Conservation (phyloP, 495 filamentous ascomycete genomes). For the Neurospora intermedia region DNA sequence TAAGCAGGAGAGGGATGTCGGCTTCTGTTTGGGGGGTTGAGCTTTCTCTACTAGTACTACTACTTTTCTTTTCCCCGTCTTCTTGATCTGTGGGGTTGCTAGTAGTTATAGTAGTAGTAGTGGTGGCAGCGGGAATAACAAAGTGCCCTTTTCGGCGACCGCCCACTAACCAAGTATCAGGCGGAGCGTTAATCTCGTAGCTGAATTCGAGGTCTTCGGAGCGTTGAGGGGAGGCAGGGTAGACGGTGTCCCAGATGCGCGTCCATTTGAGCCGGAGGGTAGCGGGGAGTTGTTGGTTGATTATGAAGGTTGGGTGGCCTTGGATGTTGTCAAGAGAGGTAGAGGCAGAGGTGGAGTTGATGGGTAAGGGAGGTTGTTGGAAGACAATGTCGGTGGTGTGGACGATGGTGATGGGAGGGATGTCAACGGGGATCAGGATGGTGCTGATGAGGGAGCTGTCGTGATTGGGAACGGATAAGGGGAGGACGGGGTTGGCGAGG, state of each 20-base stretch:
- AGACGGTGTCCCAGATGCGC: slow-evolving; percentile 56
- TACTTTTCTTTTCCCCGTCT: not conserved
- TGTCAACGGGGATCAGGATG: slow-evolving; percentile 66
- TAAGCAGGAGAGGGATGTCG: slow-evolving; percentile 53
- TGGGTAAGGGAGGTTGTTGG: slow-evolving; percentile 21
- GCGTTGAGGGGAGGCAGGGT: slow-evolving; percentile 20
- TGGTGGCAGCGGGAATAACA: slow-evolving; percentile 32
- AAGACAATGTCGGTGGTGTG: slow-evolving; percentile 70
- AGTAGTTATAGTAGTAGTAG: not conserved
- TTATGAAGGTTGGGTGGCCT: slow-evolving; percentile 35
- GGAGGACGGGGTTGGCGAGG: slow-evolving; percentile 22
- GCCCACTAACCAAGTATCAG: slow-evolving; percentile 75
- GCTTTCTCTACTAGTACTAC: slow-evolving; percentile 21
- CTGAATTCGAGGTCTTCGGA: slow-evolving; percentile 59
- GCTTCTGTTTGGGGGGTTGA: slow-evolving; percentile 32
- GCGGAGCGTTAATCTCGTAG: slow-evolving; percentile 68
- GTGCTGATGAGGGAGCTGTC: slow-evolving; percentile 22
- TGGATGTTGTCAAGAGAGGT: slow-evolving; percentile 10
- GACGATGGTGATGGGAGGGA: slow-evolving; percentile 77
- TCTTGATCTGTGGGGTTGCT: not conserved
- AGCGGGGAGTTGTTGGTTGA: slow-evolving; percentile 61
- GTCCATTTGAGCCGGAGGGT: slow-evolving; percentile 68
- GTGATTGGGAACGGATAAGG: slow-evolving; percentile 11
- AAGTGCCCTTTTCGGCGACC: slow-evolving; percentile 73
- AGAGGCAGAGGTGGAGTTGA: slow-evolving; percentile 5